Evolutionary conservation across 2,329 filamentous ascomycete genomes (phyloP), one percentile per base, ranked within the genome.

Genomic region (Scleromitrula shiraiana): DNA sequence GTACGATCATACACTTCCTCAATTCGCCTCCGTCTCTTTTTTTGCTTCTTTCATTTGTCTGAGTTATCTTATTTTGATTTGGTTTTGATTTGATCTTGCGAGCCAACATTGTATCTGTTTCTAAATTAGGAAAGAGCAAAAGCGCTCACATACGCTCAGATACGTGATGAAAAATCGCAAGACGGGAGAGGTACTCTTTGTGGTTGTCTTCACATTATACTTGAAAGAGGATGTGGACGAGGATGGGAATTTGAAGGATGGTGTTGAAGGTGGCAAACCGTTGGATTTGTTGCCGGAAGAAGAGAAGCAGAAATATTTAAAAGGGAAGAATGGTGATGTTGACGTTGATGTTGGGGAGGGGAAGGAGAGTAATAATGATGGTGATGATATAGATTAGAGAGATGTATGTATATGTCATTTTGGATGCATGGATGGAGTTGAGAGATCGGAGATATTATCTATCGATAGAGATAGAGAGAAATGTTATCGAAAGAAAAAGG

Each of bases 141-240:
- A 63, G 56, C 86, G 85, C 73, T 84, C 86, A 72, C 87, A 94
- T 69, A 76, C 82, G 57, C 78, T 94, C 69, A 90, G 90, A 76
- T 96, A 97, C 68, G 88, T 94, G 50, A 76, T 97, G 62, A 91
- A 90, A 63, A 86, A 96, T 67, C 80, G 79, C 52, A 67, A 73
- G 19, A 91, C 86, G 0, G 78, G 78, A 40, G 77, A 86, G 27
- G 76, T 87, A 14, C 87, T 95, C 58, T 79, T 95, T 24, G 87
- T 91, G 38, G 73, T 97, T 14, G 68, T 88, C 5, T 91, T 97
- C 64, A 84, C 82, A 15, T 71, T 96, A 4, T 74, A 93, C 51
- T 76, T 83, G 7, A 81, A 78, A 47, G 81, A 86, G 39, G 74
- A 84, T 52, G 68, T 82, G 27, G 73, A 78, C 54, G 75, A 80